phyloP scores from a whole-genome alignment of 2,329 filamentous ascomycete genomes.

The Escovopsis sp. region DNA sequence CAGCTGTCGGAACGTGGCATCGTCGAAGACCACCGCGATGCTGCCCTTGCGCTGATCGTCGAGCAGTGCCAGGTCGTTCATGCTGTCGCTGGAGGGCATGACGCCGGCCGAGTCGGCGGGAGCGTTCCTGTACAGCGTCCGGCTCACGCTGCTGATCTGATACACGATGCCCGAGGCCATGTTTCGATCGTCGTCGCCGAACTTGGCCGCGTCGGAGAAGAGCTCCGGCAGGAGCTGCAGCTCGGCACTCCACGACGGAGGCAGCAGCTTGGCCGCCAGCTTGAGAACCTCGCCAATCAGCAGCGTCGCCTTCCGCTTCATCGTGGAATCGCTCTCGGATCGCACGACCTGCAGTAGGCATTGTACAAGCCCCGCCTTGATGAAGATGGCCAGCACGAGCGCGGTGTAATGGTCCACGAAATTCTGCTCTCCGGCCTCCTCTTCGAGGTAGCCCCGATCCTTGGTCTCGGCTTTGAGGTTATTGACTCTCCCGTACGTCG shows the following conservation, averaged over 20 bases:
- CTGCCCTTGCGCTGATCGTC: slow-evolving; percentile 43
- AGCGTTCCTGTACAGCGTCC: slow-evolving; percentile 72
- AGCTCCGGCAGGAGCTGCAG: slow-evolving; percentile 81
- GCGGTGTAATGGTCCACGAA: slow-evolving; percentile 92
- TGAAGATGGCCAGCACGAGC: slow-evolving; percentile 68
- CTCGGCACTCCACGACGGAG: slow-evolving; percentile 65
- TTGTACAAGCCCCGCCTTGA: slow-evolving; percentile 62
- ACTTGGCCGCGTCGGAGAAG: slow-evolving; percentile 60
- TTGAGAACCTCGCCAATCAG: slow-evolving; percentile 85
- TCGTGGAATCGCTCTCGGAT: slow-evolving; percentile 48
- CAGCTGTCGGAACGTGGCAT: slow-evolving; percentile 49
- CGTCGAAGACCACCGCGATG: slow-evolving; percentile 35
- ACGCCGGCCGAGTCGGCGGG: slow-evolving; percentile 28
- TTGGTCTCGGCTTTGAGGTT: slow-evolving; percentile 53
- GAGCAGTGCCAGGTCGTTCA: slow-evolving; percentile 32
- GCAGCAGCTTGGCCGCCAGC: slow-evolving; percentile 72
- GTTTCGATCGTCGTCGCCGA: slow-evolving; percentile 58
- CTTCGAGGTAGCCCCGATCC: slow-evolving; percentile 41
- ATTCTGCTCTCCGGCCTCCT: slow-evolving; percentile 59
- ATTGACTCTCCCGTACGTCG: slow-evolving; percentile 89
- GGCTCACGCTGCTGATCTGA: slow-evolving; percentile 93
- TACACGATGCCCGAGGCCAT: slow-evolving; percentile 84
- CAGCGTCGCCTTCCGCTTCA: slow-evolving; percentile 81
- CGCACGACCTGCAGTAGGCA: slow-evolving; percentile 50
- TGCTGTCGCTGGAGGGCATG: slow-evolving; percentile 28